A percentile compares a stretch with the other conserved stretches of the same genome.
phyloP scores from a whole-genome alignment of 768 basidiomycete species.

The Russula griseocarnosa region DNA sequence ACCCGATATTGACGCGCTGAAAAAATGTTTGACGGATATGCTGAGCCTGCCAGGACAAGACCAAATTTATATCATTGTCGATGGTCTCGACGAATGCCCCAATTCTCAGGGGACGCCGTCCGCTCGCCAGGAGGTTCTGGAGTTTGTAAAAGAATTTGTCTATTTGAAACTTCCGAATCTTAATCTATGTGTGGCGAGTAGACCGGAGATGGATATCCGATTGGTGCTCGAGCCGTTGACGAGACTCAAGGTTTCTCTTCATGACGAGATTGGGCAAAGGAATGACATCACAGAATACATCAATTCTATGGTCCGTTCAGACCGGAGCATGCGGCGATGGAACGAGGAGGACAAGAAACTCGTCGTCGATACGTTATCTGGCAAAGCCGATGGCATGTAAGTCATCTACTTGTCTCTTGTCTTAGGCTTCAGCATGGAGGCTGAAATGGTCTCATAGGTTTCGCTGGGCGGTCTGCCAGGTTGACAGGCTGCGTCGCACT shows the following conservation, averaged over 20 bases:
- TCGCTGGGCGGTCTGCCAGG: not conserved
- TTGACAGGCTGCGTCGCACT: too few relatives aligned
- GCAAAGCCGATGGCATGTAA: slow-evolving; percentile 16
- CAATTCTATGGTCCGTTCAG: not conserved
- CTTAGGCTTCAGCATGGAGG: too few relatives aligned
- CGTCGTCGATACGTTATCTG: not conserved
- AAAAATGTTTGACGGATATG: not conserved
- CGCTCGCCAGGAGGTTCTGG: not conserved
- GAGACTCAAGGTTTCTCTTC: not conserved
- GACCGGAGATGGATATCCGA: not conserved
- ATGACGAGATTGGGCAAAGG: not conserved
- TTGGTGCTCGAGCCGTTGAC: not conserved
- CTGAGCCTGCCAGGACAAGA: not conserved
- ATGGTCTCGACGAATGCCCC: not conserved
- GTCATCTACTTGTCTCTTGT: not conserved
- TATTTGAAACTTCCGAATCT: not conserved
- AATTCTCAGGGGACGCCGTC: not conserved
- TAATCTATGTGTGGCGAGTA: not conserved
- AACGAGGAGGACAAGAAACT: not conserved
- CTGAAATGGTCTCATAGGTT: not conserved
- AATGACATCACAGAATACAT: not conserved
- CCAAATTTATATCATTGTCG: slow-evolving; percentile 3
- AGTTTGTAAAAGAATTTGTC: not conserved
- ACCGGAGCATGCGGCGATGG: not conserved
- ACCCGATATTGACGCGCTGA: not conserved